A percentile compares a stretch with the other conserved stretches of the same genome.
These are phyloP conservation scores for Trichoderma asperelloides DNA, from an alignment of 495 filamentous ascomycete species.

Conservation along the genomic window DNA sequence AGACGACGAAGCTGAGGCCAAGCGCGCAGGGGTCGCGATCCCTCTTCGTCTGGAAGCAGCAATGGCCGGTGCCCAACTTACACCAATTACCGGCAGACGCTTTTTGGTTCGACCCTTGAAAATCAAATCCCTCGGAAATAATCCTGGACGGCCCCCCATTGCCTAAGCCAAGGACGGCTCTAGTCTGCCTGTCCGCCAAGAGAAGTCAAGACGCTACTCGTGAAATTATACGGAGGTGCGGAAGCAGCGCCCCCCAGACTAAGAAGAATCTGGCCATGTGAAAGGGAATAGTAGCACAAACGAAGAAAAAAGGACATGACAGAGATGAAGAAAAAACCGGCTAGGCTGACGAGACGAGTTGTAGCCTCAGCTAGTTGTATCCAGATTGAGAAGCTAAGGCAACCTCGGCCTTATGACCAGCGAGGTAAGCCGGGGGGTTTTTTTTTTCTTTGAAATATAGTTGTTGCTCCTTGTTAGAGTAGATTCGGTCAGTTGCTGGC, in stretches of 20 bases:
- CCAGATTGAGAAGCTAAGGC: not conserved
- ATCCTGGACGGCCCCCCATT: not conserved
- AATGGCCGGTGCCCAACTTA: not conserved
- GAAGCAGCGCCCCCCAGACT: not conserved
- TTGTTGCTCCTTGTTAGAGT: too few relatives aligned
- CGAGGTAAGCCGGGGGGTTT: not conserved
- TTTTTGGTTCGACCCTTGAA: not conserved
- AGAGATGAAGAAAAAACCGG: not conserved
- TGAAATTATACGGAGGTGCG: conserved; percentile 3
- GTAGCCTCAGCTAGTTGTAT: not conserved
- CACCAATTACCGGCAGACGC: not conserved
- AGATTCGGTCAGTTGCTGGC: not conserved
- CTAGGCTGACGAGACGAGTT: too few relatives aligned
- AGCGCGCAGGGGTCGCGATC: not conserved
- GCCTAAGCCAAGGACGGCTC: not conserved
- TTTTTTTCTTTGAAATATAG: not conserved
- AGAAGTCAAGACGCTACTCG: not conserved
- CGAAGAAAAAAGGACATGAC: not conserved
- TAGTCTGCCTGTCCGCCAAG: not conserved
- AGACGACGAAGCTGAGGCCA: not conserved
- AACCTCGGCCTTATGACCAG: not conserved
- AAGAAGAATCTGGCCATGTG: too few relatives aligned
- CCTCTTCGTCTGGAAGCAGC: not conserved
- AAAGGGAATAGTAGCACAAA: too few relatives aligned
- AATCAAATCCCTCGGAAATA: not conserved